Conservation (phyloP, 768 basidiomycete genomes). For the Mycena vitilis region DNA sequence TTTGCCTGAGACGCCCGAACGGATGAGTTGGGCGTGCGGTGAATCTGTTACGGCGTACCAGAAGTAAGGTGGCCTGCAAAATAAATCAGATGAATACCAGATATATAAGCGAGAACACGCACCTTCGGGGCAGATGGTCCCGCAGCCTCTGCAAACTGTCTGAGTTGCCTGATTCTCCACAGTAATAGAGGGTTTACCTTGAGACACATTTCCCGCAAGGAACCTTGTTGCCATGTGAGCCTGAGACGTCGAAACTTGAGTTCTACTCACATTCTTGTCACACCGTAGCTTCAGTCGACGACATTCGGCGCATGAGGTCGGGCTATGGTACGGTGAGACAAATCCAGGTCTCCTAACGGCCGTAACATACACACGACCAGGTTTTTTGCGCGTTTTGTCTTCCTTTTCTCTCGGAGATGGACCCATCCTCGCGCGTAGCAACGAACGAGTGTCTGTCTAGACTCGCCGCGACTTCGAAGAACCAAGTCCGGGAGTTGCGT, state of each 20-base stretch:
- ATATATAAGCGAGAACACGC: slow-evolving; percentile 28
- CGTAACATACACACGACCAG: slow-evolving; percentile 33
- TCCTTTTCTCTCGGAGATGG: slow-evolving; percentile 30
- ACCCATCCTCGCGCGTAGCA: slow-evolving; percentile 11
- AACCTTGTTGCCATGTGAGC: slow-evolving; percentile 53
- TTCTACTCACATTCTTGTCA: slow-evolving; percentile 64
- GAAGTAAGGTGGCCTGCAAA: slow-evolving; percentile 22
- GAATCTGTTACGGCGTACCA: slow-evolving; percentile 47
- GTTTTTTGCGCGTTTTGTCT: slow-evolving; percentile 33
- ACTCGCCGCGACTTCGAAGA: background rate
- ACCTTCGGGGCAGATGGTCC: slow-evolving; percentile 84
- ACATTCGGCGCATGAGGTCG: slow-evolving; percentile 65
- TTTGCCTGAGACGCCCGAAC: slow-evolving; percentile 53
- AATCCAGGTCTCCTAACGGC: background rate
- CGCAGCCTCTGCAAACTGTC: slow-evolving; percentile 64
- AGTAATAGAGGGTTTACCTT: slow-evolving; percentile 32
- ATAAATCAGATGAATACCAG: slow-evolving; percentile 15
- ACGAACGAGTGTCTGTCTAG: background rate
- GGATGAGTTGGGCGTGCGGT: slow-evolving; percentile 52
- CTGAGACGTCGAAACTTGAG: background rate
- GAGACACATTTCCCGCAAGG: slow-evolving; percentile 85
- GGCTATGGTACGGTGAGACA: slow-evolving; percentile 42
- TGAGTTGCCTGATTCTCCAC: background rate
- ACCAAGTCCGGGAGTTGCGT: background rate
- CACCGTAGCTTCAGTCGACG: slow-evolving; percentile 73